Conservation (phyloP, 2,329 filamentous ascomycete species). For the Cladosporium sp. region DNA sequence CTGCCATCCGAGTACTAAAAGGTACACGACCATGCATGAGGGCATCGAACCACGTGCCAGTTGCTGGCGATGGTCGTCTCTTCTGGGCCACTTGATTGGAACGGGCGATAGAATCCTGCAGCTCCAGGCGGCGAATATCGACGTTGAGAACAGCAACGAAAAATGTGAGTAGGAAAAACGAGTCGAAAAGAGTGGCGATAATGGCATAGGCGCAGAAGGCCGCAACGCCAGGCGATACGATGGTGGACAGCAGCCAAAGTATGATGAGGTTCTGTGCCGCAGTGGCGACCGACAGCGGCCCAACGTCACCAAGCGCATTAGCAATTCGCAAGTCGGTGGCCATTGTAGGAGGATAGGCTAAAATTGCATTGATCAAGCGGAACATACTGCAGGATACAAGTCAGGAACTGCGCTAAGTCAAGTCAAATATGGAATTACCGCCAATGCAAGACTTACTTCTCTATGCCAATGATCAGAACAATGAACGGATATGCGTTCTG, state of each 20-base stretch:
- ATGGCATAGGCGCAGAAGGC: constrained; percentile 73
- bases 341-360: constrained; percentile 64
- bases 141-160: constrained; percentile 75
- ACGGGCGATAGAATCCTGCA: constrained; percentile 63
- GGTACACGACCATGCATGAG: constrained; percentile 61
- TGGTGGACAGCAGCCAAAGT: constrained; percentile 58
- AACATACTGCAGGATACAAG: constrained; percentile 41
- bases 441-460: constrained; percentile 45
- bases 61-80: constrained; percentile 24
- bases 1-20: constrained; percentile 68
- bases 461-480: constrained; percentile 70
- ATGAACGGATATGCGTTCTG: constrained; percentile 70
- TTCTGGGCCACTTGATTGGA: constrained; percentile 37
- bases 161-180: constrained; percentile 73
- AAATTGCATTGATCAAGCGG: constrained; percentile 70
- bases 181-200: constrained; percentile 70
- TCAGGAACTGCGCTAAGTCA: not conserved
- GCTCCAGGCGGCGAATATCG: constrained; percentile 70
- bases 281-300: constrained; percentile 63
- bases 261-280: constrained; percentile 65
- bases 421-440: constrained; percentile 17
- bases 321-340: constrained; percentile 65
- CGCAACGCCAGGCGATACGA: constrained; percentile 65
- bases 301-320: constrained; percentile 68
- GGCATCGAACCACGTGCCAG: constrained; percentile 56